A percentile compares a stretch with the other conserved stretches of the same genome.
These are phyloP conservation scores for Diaporthe batatas DNA, from an alignment of 2,329 filamentous ascomycete species.

Conservation along the genomic window DNA sequence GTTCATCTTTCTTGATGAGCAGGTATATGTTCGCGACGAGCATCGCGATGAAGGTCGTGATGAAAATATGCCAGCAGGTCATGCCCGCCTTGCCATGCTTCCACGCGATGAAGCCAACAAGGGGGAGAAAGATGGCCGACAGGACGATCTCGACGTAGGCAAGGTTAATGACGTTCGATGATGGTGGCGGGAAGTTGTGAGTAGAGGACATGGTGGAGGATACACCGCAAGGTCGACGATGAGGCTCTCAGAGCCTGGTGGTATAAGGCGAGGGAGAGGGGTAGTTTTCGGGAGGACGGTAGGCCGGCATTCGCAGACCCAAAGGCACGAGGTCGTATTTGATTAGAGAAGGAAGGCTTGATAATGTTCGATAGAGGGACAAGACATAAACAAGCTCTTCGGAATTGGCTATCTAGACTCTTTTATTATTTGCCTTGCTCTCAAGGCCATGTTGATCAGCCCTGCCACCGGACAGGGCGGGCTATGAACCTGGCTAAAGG, in stretches of 20 bases:
- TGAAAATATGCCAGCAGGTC: constrained; percentile 50
- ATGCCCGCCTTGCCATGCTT: constrained; percentile 50
- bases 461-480: neutral
- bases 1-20: constrained; percentile 44
- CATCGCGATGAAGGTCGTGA: constrained; percentile 45
- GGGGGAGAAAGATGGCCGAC: constrained; percentile 43
- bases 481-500: neutral
- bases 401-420: constrained; percentile 16
- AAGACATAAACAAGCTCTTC: neutral
- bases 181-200: neutral
- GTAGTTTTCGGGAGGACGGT: neutral
- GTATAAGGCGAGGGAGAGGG: neutral
- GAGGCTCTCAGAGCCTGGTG: neutral
- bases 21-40: constrained; percentile 47
- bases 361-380: neutral
- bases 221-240: neutral
- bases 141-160: constrained; percentile 46
- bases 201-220: constrained; percentile 15
- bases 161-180: constrained; percentile 40
- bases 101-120: constrained; percentile 45
- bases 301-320: neutral
- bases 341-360: neutral
- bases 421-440: constrained; percentile 9
- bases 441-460: neutral
- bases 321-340: neutral